A percentile compares a stretch with the other conserved stretches of the same genome.
phyloP scores from a whole-genome alignment of 1,284 basidiomycete genomes.

The Leccinum fuscescens region DNA sequence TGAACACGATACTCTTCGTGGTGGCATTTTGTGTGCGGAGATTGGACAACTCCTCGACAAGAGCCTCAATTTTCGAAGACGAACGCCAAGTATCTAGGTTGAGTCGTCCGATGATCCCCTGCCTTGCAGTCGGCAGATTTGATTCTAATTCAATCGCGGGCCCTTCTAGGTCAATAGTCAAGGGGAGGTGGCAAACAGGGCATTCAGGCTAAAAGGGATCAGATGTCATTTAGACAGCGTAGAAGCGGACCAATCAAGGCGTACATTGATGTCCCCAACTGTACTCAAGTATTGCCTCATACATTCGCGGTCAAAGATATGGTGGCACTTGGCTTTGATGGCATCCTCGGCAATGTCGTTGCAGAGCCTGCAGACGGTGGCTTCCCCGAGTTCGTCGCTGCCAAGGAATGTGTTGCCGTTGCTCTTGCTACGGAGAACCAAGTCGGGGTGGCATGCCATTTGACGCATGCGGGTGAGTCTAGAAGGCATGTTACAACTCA shows the following conservation, averaged over 20 bases:
- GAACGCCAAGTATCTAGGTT: conserved; percentile 91
- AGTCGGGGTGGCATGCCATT: conserved; percentile 94
- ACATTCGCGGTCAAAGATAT: conserved; percentile 93
- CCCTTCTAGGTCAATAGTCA: conserved; percentile 95
- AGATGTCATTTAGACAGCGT: conserved; percentile 2
- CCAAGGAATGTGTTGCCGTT: conserved; percentile 60
- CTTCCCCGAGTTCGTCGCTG: conserved; percentile 62
- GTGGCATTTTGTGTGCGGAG: conserved; percentile 84
- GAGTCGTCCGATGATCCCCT: conserved; percentile 92
- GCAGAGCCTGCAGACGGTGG: conserved; percentile 90
- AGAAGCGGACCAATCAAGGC: conserved; percentile 23
- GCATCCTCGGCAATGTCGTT: conserved; percentile 97
- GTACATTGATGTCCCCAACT: conserved; percentile 67
- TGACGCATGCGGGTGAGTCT: conserved; percentile 89
- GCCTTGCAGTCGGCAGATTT: conserved; percentile 59
- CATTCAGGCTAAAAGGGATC: conserved; percentile 68
- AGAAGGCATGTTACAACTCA: background rate
- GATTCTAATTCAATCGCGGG: conserved; percentile 86
- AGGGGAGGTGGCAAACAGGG: conserved; percentile 90
- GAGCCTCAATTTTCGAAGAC: conserved; percentile 95
- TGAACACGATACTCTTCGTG: conserved; percentile 96
- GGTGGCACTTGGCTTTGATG: conserved; percentile 87
- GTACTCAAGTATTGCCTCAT: conserved; percentile 90
- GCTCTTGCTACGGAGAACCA: conserved; percentile 88
- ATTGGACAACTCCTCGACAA: conserved; percentile 91